Evolutionary conservation across 202 grass and related monocot genomes (phyloP).

Genomic region (Elaeis oleifera): DNA sequence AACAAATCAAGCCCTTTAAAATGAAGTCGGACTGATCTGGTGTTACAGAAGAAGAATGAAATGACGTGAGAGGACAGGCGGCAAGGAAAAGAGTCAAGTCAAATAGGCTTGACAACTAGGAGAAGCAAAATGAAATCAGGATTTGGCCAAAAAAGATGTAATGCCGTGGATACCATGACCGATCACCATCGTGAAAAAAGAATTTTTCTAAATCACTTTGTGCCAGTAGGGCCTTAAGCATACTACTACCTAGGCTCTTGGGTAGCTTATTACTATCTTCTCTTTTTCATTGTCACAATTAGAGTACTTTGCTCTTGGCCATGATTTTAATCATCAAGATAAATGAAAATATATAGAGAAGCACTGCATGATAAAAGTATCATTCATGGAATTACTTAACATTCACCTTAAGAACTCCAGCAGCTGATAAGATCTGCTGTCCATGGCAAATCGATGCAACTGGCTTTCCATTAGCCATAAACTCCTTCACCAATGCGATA

Average conservation of each 20-base stretch:
- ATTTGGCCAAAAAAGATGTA: conserved; percentile 5
- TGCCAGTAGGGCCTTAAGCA: conserved; percentile 2
- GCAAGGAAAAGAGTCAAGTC: neutral
- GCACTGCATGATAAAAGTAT: too few relatives aligned
- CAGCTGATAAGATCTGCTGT: conserved; percentile 79
- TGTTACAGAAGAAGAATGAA: neutral
- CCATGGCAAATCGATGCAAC: conserved; percentile 92
- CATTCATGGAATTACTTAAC: neutral
- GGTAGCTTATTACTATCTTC: too few relatives aligned
- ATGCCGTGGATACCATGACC: neutral
- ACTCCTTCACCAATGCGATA: conserved; percentile 43
- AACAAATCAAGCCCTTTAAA: too few relatives aligned
- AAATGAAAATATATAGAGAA: too few relatives aligned
- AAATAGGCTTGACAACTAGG: neutral
- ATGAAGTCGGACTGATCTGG: conserved; percentile 2
- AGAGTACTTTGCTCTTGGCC: too few relatives aligned
- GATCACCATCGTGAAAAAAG: neutral
- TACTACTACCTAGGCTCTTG: too few relatives aligned
- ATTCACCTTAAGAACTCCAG: conserved; percentile 72
- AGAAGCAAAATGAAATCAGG: conserved; percentile 7
- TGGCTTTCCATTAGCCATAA: conserved; percentile 62
- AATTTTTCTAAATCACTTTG: neutral
- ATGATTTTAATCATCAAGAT: too few relatives aligned
- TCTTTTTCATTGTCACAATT: too few relatives aligned
- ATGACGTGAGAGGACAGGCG: neutral